Conservation (phyloP, 1,139 yeast genomes). For the Debaryomycetaceae sp. region DNA sequence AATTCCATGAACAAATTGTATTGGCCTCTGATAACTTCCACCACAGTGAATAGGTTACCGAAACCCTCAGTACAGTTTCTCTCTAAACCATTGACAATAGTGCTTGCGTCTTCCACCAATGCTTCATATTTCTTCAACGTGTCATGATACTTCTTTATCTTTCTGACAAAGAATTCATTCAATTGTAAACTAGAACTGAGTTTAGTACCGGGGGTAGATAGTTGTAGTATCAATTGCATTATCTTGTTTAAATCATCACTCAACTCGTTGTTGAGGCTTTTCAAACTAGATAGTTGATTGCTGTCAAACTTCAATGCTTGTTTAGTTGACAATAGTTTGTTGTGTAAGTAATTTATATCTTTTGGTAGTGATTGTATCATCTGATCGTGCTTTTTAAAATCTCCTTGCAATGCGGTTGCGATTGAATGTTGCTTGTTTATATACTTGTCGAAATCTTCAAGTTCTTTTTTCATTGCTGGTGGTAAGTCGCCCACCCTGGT, state of each 20-base stretch:
- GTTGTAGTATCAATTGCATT: slow-evolving; percentile 60
- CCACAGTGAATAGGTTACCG: slow-evolving; percentile 53
- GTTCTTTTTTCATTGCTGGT: slow-evolving; percentile 62
- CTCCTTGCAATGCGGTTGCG: slow-evolving; percentile 72
- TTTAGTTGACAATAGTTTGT: slow-evolving; percentile 59
- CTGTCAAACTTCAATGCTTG: slow-evolving; percentile 58
- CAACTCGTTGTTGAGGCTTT: slow-evolving; percentile 51
- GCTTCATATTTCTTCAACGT: slow-evolving; percentile 69
- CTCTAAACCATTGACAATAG: slow-evolving; percentile 41
- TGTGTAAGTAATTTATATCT: slow-evolving; percentile 70
- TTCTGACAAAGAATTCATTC: slow-evolving; percentile 47
- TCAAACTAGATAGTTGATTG: slow-evolving; percentile 32
- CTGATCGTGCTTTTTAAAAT: slow-evolving; percentile 61
- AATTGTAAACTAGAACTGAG: slow-evolving; percentile 52
- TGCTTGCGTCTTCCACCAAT: slow-evolving; percentile 70
- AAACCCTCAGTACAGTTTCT: slow-evolving; percentile 42
- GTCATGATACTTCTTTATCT: slow-evolving; percentile 64
- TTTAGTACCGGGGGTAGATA: slow-evolving; percentile 65
- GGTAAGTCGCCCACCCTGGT: slow-evolving; percentile 88
- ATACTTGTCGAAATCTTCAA: slow-evolving; percentile 79
- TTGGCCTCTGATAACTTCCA: slow-evolving; percentile 74
- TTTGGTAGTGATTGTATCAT: slow-evolving; percentile 78
- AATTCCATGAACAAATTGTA: slow-evolving; percentile 84
- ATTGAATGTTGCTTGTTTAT: slow-evolving; percentile 80
- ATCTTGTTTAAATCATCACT: slow-evolving; percentile 68